phyloP scores from a whole-genome alignment of 192 early-diverging fungal species.

The Pilaira anomala region DNA sequence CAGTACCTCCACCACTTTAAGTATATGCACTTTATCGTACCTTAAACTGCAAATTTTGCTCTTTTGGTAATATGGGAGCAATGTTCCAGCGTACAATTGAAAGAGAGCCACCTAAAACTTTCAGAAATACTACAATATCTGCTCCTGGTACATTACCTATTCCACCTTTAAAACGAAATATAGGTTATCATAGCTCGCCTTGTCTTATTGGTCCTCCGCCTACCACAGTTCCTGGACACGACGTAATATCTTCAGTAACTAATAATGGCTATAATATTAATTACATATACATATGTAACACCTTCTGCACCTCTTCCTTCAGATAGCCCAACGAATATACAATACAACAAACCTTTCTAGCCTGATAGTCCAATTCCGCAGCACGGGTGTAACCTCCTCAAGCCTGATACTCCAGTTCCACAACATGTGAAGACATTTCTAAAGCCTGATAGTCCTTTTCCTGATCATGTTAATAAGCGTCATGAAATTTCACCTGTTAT shows the following conservation, averaged over 20 bases:
- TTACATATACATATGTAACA: background rate
- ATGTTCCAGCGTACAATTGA: slow-evolving; percentile 17
- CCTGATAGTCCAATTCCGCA: background rate
- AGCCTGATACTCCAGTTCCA: background rate
- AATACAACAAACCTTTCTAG: background rate
- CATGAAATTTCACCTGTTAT: background rate
- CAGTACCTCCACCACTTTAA: slow-evolving; percentile 68
- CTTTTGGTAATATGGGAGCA: slow-evolving; percentile 21
- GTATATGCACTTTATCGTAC: slow-evolving; percentile 79
- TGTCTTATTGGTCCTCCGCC: background rate
- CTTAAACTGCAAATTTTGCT: slow-evolving; percentile 45
- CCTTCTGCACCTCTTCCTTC: background rate
- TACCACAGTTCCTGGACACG: background rate
- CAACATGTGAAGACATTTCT: background rate
- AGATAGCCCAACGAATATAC: background rate
- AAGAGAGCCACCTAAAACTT: background rate
- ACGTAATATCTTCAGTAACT: background rate
- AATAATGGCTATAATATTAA: background rate
- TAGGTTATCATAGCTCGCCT: background rate
- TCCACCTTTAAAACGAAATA: slow-evolving; percentile 5
- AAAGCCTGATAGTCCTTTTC: background rate
- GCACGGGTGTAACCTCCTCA: too few relatives aligned
- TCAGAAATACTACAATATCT: slow-evolving; percentile 23
- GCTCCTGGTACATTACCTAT: slow-evolving; percentile 24
- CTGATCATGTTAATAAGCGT: background rate